Base-by-base conservation (phyloP, 805 yeast genomes). In the Barnettozyma vustinii region DNA sequence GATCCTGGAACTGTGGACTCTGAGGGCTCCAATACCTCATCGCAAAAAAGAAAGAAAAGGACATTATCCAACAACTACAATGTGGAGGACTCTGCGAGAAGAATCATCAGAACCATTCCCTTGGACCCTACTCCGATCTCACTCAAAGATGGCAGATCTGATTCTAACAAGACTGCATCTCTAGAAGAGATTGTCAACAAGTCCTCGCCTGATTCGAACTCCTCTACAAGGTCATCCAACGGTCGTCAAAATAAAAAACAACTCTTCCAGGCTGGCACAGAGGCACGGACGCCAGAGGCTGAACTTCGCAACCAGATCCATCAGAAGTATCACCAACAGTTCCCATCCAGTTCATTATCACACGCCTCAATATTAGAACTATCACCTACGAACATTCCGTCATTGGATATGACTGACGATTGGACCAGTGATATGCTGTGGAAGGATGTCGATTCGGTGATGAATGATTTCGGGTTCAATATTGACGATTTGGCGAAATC, bases 381-480 rank as follows among this genome's bases (percentile, higher is more conserved):
- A 6, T 54, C 62, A 2, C 63, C 62, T 13, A 52, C 60, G 8
- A 54, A 54, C 36, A 53, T 57, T 20, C 60, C 61, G 50, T 48
- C 62, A 0, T 52, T 68, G 52, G 74, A 68, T 23, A 61, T 63
- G 12, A 66, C 66, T 59, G 75, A 70, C 50, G 71, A 70, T 42
- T 71, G 75, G 75, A 66, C 69, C 18, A 68, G 68, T 18, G 75
- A 71, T 36, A 62, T 68, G 60, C 66, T 72, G 2, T 72, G 75
- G 90, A 85, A 83, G 60, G 95, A 89, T 61, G 91, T 89, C 26
- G 96, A 88, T 55, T 74, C 87, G 43, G 86, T 89, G 50, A 87
- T 89, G 96, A 87, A 86, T 61, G 96, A 88, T 61, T 89, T 88
- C 67, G 97, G 96, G 5, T 89, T 89, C 70, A 87, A 86, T 55